These are phyloP conservation scores for Cystobasidium sp. DNA, from an alignment of 1,284 basidiomycete genomes.

Conservation along the genomic window DNA sequence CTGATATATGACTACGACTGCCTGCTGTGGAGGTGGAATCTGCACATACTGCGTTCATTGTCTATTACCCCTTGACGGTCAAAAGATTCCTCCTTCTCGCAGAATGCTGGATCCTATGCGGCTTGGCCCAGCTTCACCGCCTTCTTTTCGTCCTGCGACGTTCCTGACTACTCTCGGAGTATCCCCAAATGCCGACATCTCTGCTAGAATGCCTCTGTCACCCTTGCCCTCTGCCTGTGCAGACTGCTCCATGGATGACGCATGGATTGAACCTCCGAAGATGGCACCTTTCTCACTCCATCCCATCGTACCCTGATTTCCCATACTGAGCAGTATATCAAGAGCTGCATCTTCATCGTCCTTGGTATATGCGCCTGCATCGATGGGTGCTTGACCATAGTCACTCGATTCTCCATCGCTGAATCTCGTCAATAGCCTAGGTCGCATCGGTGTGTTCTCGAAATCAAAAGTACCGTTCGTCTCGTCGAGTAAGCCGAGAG, in stretches of 20 bases:
- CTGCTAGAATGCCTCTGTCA: conserved; percentile 14
- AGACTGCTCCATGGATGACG: neutral
- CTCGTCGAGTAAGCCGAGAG: conserved; percentile 1
- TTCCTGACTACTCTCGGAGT: neutral
- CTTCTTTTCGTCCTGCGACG: neutral
- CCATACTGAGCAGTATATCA: conserved; percentile 4
- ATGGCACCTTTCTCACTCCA: neutral
- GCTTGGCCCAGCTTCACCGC: neutral
- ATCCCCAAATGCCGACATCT: conserved; percentile 5
- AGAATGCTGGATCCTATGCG: neutral
- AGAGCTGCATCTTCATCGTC: conserved; percentile 19
- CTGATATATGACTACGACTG: too few species aligned
- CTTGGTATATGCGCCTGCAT: neutral
- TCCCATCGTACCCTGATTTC: neutral
- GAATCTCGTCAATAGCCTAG: conserved; percentile 18
- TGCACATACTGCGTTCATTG: too few species aligned
- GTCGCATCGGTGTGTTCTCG: conserved; percentile 33
- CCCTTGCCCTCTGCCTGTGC: neutral
- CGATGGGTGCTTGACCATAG: neutral
- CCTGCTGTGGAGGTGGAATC: too few species aligned
- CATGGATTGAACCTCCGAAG: neutral
- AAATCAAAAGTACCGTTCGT: conserved; percentile 7
- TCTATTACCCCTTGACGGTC: neutral
- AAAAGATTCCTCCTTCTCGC: conserved; percentile 2
- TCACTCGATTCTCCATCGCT: conserved; percentile 16